Conservation (phyloP, 768 basidiomycete species). For the Kwoniella dendrophila region DNA sequence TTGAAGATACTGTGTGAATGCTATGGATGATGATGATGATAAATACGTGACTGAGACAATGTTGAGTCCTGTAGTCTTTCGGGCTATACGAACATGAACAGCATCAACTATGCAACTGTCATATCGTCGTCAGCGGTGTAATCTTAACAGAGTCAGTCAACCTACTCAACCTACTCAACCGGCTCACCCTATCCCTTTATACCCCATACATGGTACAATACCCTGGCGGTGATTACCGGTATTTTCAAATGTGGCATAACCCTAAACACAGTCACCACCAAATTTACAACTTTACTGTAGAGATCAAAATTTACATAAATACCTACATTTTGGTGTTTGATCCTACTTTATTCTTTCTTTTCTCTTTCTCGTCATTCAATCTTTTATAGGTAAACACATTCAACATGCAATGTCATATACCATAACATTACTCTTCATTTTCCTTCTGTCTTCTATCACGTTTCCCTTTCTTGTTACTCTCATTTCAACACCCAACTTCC, state of each 20-base stretch:
- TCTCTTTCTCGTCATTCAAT: neutral
- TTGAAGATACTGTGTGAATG: neutral
- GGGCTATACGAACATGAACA: neutral
- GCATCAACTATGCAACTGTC: too few relatives aligned
- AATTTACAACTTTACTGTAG: neutral
- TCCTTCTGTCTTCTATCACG: neutral
- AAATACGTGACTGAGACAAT: neutral
- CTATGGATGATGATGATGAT: neutral
- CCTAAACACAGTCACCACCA: neutral
- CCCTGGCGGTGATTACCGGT: constrained; percentile 6
- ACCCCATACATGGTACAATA: too few relatives aligned
- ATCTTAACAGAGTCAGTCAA: too few relatives aligned
- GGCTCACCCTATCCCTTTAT: neutral
- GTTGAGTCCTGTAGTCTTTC: neutral
- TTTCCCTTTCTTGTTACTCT: constrained; percentile 5
- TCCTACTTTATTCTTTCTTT: neutral
- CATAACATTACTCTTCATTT: neutral
- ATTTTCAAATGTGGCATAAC: constrained; percentile 2
- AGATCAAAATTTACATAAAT: neutral
- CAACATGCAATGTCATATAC: constrained; percentile 18
- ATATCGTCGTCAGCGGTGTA: constrained; percentile 10
- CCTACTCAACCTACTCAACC: neutral
- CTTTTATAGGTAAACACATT: neutral
- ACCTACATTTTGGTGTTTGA: neutral
- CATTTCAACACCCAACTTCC: constrained; percentile 9